Percentiles rank a stretch among this genome's conserved stretches.
phyloP scores from a whole-genome alignment of 2,329 filamentous ascomycete species.

The Fusarium pseudonygamai region DNA sequence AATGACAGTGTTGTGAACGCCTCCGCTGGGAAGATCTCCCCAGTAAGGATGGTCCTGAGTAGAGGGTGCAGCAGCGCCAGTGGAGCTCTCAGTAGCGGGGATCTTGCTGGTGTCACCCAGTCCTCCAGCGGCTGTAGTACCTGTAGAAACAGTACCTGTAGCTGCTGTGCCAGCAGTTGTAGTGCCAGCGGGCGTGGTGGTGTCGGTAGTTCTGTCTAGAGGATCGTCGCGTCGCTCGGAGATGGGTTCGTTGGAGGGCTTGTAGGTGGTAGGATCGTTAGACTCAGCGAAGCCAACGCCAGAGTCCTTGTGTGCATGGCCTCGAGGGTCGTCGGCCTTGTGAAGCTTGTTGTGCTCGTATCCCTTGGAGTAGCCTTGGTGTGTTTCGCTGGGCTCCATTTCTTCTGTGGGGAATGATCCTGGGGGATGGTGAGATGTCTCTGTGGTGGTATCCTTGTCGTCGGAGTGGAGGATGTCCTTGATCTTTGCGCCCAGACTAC shows the following conservation, averaged over 20 bases:
- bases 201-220: background rate
- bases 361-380: background rate
- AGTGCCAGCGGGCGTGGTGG: background rate
- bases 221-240: slow-evolving; percentile 3
- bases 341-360: slow-evolving; percentile 35
- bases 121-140: background rate
- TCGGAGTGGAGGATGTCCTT: slow-evolving; percentile 17
- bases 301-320: slow-evolving; percentile 29
- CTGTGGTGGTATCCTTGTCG: slow-evolving; percentile 1
- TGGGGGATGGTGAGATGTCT: slow-evolving; percentile 20
- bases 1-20: slow-evolving; percentile 16
- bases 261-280: background rate
- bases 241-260: background rate
- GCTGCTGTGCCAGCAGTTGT: background rate
- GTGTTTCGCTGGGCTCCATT: slow-evolving; percentile 11
- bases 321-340: slow-evolving; percentile 32
- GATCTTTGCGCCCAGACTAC: slow-evolving; percentile 19
- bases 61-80: background rate
- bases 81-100: background rate
- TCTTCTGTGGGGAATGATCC: slow-evolving; percentile 35
- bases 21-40: slow-evolving; percentile 26
- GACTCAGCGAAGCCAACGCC: slow-evolving; percentile 18
- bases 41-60: slow-evolving; percentile 31
- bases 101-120: background rate
- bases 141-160: background rate